Conservation (phyloP, 2,329 filamentous ascomycete species). For the Metarhizium guizhouense region DNA sequence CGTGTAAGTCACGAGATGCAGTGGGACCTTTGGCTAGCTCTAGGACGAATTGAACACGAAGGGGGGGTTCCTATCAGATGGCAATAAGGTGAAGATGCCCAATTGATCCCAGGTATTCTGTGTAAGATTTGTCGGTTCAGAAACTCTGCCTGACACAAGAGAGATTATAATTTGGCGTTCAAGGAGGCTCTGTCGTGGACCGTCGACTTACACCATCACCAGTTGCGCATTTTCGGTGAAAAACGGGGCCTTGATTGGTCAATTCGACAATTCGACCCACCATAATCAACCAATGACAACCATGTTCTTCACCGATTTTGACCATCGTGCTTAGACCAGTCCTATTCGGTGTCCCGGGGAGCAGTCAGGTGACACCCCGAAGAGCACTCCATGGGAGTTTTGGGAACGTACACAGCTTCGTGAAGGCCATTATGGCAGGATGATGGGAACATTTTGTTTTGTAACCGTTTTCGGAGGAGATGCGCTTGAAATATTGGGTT, state of each 20-base stretch:
- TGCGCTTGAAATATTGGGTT: not conserved
- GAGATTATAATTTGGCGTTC: constrained; percentile 30
- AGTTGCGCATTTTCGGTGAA: constrained; percentile 22
- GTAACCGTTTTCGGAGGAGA: not conserved
- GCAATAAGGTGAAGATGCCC: constrained; percentile 31
- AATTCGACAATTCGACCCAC: constrained; percentile 9
- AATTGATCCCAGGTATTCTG: constrained; percentile 26
- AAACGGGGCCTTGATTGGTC: constrained; percentile 20
- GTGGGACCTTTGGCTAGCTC: constrained; percentile 30
- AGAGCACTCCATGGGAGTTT: not conserved
- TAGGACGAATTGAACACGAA: constrained; percentile 27
- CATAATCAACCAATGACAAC: constrained; percentile 19
- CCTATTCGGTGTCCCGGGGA: not conserved
- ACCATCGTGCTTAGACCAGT: constrained; percentile 7
- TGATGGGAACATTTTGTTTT: not conserved
- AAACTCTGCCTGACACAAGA: constrained; percentile 27
- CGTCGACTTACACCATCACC: constrained; percentile 29
- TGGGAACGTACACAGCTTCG: not conserved
- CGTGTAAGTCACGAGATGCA: constrained; percentile 33
- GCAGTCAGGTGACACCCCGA: constrained; percentile 14
- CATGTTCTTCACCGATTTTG: constrained; percentile 23
- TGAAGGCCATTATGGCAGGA: not conserved
- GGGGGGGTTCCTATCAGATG: constrained; percentile 21
- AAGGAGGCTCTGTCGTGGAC: constrained; percentile 24
- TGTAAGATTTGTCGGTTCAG: constrained; percentile 30